Evolutionary conservation across 129 eudicot genomes (phyloP).

Genomic region (Logfia minima): DNA sequence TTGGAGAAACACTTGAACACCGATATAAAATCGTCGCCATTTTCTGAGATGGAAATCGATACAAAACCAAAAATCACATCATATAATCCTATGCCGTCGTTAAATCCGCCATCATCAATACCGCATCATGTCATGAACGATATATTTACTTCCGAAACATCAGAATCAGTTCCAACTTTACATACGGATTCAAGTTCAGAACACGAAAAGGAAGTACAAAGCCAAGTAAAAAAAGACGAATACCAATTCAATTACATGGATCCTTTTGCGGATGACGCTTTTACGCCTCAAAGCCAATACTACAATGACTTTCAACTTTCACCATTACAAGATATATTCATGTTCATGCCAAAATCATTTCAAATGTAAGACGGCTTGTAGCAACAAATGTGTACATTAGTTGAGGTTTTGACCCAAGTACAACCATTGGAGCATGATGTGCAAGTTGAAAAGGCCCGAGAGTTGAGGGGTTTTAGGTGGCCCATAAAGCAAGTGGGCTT

Average conservation of each 20-base stretch:
- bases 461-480: conserved; percentile 24
- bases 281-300: conserved; percentile 47
- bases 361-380: conserved; percentile 21
- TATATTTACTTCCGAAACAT: conserved; percentile 36
- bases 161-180: conserved; percentile 55
- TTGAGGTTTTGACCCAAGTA: conserved; percentile 20
- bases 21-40: conserved; percentile 33
- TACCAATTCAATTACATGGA: conserved; percentile 54
- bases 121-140: conserved; percentile 35
- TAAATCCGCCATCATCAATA: conserved; percentile 21
- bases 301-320: conserved; percentile 47
- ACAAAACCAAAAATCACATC: conserved; percentile 43
- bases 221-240: conserved; percentile 46
- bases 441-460: conserved; percentile 21
- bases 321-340: conserved; percentile 60
- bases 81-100: conserved; percentile 14
- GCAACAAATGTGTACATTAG: conserved; percentile 29
- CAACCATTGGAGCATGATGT: conserved; percentile 2
- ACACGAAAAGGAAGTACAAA: conserved; percentile 59
- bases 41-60: conserved; percentile 43
- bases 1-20: conserved; percentile 45
- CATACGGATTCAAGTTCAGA: conserved; percentile 64
- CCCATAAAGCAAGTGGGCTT: conserved; percentile 27
- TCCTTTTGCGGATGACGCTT: conserved; percentile 34
- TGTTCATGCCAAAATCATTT: conserved; percentile 58